Evolutionary conservation across 1,139 yeast genomes (phyloP), one percentile per base, ranked within the genome.

Genomic region (Pichia sp.): DNA sequence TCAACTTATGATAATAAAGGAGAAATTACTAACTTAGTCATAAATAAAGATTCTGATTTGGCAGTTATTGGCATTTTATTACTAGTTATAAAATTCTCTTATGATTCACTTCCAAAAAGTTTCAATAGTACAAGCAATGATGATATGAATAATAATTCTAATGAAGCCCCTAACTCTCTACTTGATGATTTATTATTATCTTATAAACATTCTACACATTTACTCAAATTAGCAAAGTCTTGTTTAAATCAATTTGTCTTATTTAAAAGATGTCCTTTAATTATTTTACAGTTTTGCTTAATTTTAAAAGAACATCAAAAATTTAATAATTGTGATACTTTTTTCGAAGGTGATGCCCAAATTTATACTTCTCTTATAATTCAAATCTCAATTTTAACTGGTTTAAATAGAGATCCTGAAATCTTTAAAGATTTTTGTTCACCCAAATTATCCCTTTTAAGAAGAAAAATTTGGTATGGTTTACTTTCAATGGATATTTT

Each of bases 381-480:
- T 1, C 79, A 76, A 54, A 71, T 75, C 67, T 83, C 79, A 0
- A 69, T 70, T 44, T 70, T 79, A 0, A 66, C 79, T 45, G 84
- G 84, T 0, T 59, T 81, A 33, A 76, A 81, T 63, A 67, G 83
- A 47, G 84, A 80, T 56, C 82, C 79, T 3, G 64, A 60, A 28
- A 70, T 59, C 33, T 70, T 68, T 34, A 70, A 67, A 22, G 7
- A 42, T 8, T 41, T 49, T 3, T 51, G 51, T n/a, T 33, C 50
- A 5, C 51, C 54, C 7, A 63, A 64, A 48, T 55, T 66, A 25
- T 70, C 74, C 47, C 71, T 73, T 58, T 62, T 74, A 25, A 73
- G 74, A 62, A 70, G 86, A 59, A 80, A 79, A 55, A 70, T 80
- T 4, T 81, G 85, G 85, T 72, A 73, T 59, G 71, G 72, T 49